Conservation (phyloP, 1,284 basidiomycete species). For the Hymenochaete sp. region DNA sequence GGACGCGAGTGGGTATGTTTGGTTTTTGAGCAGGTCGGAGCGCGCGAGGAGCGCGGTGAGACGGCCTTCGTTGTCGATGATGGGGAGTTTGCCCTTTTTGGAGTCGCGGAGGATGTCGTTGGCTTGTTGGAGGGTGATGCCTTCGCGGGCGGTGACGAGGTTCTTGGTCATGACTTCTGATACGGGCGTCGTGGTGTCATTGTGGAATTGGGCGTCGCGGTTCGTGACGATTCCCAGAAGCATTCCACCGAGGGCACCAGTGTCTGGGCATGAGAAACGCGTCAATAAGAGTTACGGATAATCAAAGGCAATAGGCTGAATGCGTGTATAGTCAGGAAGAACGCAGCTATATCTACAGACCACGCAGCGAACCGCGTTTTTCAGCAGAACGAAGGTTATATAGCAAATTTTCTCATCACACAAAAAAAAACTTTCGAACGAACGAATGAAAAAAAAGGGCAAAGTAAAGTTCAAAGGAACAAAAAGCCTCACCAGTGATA, state of each 20-base stretch:
- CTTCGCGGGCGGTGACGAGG: constrained; percentile 76
- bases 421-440: no score
- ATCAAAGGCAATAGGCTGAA: constrained; percentile 15
- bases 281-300: constrained; percentile 17
- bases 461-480: constrained; percentile 1
- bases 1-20: constrained; percentile 92
- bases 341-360: constrained; percentile 13
- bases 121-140: constrained; percentile 86
- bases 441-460: no score
- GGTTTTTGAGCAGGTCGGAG: constrained; percentile 96
- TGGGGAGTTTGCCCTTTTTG: constrained; percentile 97
- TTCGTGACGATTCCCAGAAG: constrained; percentile 95
- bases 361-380: constrained; percentile 39
- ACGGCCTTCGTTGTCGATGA: constrained; percentile 68
- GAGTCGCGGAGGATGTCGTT: constrained; percentile 93
- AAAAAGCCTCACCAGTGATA: constrained; percentile 73
- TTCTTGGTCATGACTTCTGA: constrained; percentile 86
- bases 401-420: constrained; percentile 29
- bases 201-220: constrained; percentile 94
- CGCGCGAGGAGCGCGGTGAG: constrained; percentile 87
- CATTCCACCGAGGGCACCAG: constrained; percentile 80
- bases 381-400: constrained; percentile 54
- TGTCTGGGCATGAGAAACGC: constrained; percentile 58
- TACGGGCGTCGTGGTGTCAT: constrained; percentile 57
- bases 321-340: constrained; percentile 4